Evolutionary conservation across 129 eudicot genomes (phyloP).

Genomic region (Saposhnikovia divaricata): DNA sequence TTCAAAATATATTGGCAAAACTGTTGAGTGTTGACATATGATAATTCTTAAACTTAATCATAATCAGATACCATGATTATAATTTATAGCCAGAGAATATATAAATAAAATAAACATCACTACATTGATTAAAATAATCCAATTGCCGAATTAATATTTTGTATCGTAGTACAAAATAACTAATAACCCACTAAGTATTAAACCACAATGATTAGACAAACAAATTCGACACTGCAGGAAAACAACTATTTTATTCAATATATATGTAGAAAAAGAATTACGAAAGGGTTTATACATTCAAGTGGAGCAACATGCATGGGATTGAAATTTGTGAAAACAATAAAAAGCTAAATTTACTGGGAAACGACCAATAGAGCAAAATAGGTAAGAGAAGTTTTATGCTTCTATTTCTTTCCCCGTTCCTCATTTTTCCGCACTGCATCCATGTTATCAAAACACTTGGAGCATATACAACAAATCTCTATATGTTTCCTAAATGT

Average conservation of each 20-base stretch:
- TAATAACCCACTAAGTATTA: neutral
- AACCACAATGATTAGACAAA: neutral
- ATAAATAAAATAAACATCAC: neutral
- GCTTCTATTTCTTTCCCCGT: neutral
- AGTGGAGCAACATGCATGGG: neutral
- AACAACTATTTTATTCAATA: neutral
- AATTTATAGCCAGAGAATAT: neutral
- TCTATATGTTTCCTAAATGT: neutral
- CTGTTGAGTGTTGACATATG: neutral
- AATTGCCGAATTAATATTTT: neutral
- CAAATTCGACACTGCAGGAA: neutral
- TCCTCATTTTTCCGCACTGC: neutral
- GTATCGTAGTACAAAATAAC: neutral
- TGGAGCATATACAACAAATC: neutral
- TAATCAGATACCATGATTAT: neutral
- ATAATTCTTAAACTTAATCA: neutral
- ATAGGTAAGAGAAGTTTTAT: neutral
- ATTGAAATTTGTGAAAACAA: neutral
- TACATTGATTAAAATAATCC: neutral
- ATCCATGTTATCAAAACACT: neutral
- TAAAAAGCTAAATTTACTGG: neutral
- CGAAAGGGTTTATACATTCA: neutral
- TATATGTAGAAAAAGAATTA: neutral
- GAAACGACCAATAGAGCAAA: neutral
- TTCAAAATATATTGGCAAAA: neutral